Evolutionary conservation across 139 green algal genomes (phyloP).

Genomic region (Coccomyxa sp.): DNA sequence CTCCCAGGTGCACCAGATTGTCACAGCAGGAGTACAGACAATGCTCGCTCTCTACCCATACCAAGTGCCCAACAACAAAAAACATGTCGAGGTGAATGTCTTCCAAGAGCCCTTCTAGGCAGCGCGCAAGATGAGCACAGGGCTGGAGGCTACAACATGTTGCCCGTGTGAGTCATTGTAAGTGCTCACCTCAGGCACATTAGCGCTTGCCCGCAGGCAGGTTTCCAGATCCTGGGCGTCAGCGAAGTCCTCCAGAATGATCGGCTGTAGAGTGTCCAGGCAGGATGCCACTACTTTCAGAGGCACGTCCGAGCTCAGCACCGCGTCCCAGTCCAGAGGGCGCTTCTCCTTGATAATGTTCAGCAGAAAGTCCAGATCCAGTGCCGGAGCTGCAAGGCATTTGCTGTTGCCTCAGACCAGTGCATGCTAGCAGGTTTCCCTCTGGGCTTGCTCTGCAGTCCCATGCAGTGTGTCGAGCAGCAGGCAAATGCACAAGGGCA

Average conservation of each 20-base stretch:
- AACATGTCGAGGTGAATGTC: no score
- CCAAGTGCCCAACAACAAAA: no score
- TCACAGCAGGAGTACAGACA: background rate
- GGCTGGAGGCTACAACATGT: no score
- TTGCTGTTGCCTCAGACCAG: no score
- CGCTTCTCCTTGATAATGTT: slow-evolving; percentile 69
- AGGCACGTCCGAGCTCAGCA: slow-evolving; percentile 52
- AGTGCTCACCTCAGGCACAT: slow-evolving; percentile 61
- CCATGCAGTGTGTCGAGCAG: no score
- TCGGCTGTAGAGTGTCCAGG: slow-evolving; percentile 54
- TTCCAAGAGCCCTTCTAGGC: no score
- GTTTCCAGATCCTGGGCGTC: slow-evolving; percentile 49
- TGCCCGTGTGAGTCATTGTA: no score
- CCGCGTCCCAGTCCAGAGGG: slow-evolving; percentile 67
- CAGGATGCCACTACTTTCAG: slow-evolving; percentile 80
- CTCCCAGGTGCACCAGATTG: background rate
- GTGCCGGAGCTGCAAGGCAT: slow-evolving; percentile 47
- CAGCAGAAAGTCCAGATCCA: slow-evolving; percentile 81
- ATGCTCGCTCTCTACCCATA: no score
- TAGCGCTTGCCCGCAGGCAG: slow-evolving; percentile 74
- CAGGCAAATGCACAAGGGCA: no score
- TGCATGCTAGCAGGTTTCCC: no score
- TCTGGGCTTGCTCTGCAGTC: no score
- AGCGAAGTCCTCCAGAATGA: slow-evolving; percentile 59
- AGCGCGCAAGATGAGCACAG: no score